Conservation (phyloP, 371 early-diverging fungal species). For the Mucor plumbeus region DNA sequence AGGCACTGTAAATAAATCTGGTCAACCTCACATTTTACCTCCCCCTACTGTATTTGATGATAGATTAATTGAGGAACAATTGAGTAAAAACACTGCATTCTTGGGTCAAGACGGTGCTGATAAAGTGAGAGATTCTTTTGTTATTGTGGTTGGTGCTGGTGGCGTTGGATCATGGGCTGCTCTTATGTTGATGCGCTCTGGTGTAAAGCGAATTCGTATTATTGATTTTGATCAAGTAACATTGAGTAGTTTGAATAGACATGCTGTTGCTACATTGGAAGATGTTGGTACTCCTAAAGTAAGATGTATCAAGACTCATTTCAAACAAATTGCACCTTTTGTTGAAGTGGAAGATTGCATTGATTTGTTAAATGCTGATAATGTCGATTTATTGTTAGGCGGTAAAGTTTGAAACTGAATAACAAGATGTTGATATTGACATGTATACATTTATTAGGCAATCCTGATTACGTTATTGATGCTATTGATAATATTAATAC, state of each 20-base stretch:
- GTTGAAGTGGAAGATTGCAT: constrained; percentile 78
- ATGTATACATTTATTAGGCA: constrained; percentile 31
- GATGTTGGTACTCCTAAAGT: constrained; percentile 94
- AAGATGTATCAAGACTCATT: constrained; percentile 70
- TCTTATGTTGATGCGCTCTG: constrained; percentile 88
- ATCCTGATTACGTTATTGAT: constrained; percentile 84
- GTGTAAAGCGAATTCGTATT: constrained; percentile 84
- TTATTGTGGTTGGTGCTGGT: constrained; percentile 94
- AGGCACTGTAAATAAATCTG: constrained; percentile 22
- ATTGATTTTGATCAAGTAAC: constrained; percentile 98
- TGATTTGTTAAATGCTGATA: constrained; percentile 74
- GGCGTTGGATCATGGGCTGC: constrained; percentile 95
- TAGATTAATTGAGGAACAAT: constrained; percentile 80
- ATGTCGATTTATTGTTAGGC: constrained; percentile 71
- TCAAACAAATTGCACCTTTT: constrained; percentile 79
- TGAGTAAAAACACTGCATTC: constrained; percentile 84
- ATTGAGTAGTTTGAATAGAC: constrained; percentile 88
- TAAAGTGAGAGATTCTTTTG: constrained; percentile 74
- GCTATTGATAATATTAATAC: constrained; percentile 96
- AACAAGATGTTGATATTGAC: not conserved
- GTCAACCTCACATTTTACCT: not conserved
- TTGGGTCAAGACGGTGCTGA: constrained; percentile 80
- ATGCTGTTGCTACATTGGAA: constrained; percentile 86
- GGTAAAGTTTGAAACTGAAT: constrained; percentile 41
- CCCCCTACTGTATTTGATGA: constrained; percentile 49